Evolutionary conservation across 2,329 filamentous ascomycete genomes (phyloP), one percentile per base, ranked within the genome.

Genomic region (Cladosporium cucumerinum): DNA sequence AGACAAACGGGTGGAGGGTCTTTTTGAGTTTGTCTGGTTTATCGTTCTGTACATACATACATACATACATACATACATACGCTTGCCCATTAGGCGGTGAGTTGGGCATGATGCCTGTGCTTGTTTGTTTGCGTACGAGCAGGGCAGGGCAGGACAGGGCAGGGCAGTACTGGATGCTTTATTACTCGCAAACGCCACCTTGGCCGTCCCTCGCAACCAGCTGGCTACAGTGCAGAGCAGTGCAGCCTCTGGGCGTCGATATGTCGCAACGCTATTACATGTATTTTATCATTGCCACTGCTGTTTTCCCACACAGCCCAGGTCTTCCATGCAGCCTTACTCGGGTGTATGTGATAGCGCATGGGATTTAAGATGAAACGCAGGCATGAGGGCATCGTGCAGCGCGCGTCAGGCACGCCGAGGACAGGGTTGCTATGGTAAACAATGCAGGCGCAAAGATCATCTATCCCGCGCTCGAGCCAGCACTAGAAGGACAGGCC

Each of bases 301-400:
- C 39, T 46, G 32, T 54, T 54, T 32, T 28, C 28, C 51, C 21
- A 49, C n/a, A 5, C 51, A 28, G 51, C 18, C 51, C 26, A 54
- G 51, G 26, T 46, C 39, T 46, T 46, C 51, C 51, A 54, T 54
- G 51, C 26, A 54, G 54, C 30, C 54, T 57, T 57, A 36, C 30
- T 57, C 30, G 30, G 1, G 7, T 8, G 1, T 16, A 30, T 16
- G 55, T 23, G 23, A 58, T 58, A 58, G 55, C 23, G 25, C 55
- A 36, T 23, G 21, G 32, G 36, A 28, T 43, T 58, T 58, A 58
- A 58, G 55, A 58, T 58, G 55, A 58, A 26, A 58, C 55, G 55
- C 55, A 58, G 55, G 55, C 34, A 58, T 46, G n/a, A 28, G 55
- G 12, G 30, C 54, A 23, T 34, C 26, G 25, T 16, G 23, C 48